phyloP scores from a whole-genome alignment of 192 early-diverging fungal species.

The Mortierella antarctica region DNA sequence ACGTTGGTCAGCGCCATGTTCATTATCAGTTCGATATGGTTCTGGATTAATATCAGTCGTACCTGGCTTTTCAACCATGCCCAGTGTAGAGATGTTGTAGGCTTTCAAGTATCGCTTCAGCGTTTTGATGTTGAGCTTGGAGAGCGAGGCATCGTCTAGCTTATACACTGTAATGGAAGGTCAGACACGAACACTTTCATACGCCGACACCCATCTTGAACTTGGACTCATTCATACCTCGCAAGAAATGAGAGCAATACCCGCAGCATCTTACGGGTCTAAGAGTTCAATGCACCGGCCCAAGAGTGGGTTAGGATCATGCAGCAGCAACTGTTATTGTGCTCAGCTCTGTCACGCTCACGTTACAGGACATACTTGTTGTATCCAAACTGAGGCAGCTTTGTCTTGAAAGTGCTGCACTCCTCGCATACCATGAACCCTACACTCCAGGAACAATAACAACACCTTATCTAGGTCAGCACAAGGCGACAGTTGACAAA shows the following conservation, averaged over 20 bases:
- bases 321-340: background rate
- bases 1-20: background rate
- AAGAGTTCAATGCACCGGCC: background rate
- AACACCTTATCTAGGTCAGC: background rate
- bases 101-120: constrained; percentile 31
- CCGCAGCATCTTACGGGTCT: constrained; percentile 33
- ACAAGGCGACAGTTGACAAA: background rate
- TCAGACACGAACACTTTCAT: background rate
- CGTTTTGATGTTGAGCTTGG: constrained; percentile 28
- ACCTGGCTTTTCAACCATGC: constrained; percentile 40
- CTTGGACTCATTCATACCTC: constrained; percentile 10
- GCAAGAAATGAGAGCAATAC: constrained; percentile 38
- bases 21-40: background rate
- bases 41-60: background rate
- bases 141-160: constrained; percentile 22
- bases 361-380: constrained; percentile 1
- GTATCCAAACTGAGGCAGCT: constrained; percentile 29
- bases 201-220: no score
- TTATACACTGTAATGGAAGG: constrained; percentile 16
- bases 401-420: constrained; percentile 29
- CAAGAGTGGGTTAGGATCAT: background rate
- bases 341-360: background rate
- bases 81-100: constrained; percentile 24
- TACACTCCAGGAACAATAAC: background rate
- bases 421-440: constrained; percentile 17